Base-by-base conservation (phyloP, 2,329 filamentous ascomycete species). In the Aspergillus spinulosporus region DNA sequence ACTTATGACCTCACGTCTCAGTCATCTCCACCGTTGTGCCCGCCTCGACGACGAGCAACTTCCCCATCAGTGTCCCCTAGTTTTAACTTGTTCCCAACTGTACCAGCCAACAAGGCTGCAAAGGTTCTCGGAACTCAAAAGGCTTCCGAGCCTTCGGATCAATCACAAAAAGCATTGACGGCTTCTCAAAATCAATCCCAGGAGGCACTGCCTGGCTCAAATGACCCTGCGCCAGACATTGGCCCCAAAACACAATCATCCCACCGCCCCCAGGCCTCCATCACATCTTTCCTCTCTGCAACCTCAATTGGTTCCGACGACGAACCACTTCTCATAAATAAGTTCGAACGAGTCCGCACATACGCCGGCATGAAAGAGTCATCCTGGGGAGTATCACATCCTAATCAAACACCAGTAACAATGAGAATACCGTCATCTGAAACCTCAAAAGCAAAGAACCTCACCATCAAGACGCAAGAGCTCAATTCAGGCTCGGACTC, bases 61-160 rank as follows among this genome's bases (percentile, higher is more conserved):
- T 76, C 74, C 21, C 72, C 74, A 29, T 68, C 71, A 4, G 70
- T 65, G 47, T 69, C 72, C 29, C 68, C 73, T 4, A 69, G 64
- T 39, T 77, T 77, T 54, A 69, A 67, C 3, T 57, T 76, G 5
- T 77, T 77, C 44, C 75, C 75, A 2, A 46, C 68, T 9, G 67
- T 69, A 2, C 68, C 68, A 21, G 59, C 66, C 2, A 63, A 58
- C n/a, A 73, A 73, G 36, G 65, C 65, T 2, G 64, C 68, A 4
- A 67, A 71, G 28, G 44, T 64, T n/a, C 59, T 67, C 21, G 69
- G 64, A n/a, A 66, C 62, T 5, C 68, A 70, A 21, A 70, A 67
- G 49, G 57, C 71, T 12, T 68, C 69, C 4, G 67, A 62, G 9
- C 62, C 62, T 1, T 64, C 66, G 7, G 66, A 63, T 49, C 61